Evolutionary conservation across 192 early-diverging fungal species (phyloP), one percentile per base, ranked within the genome.

Genomic region (Dimargaris cristalligena): DNA sequence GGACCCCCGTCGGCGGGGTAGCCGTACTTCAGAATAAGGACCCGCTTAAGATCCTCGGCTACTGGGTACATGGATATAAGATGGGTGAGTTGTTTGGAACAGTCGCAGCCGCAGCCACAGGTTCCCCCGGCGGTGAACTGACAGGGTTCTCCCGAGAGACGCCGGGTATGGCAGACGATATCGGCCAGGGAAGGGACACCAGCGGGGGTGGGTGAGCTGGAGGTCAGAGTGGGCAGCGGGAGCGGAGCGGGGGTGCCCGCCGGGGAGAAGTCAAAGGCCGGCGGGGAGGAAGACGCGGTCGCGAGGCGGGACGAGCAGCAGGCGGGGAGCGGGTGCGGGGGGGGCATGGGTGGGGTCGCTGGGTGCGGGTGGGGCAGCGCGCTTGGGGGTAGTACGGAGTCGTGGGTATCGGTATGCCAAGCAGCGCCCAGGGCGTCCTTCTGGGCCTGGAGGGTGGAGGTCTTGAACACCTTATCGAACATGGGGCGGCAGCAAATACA

Each of bases 21-120:
- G 18, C 31, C 31, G 31, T 33, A 56, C 34, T 56, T 34, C 1
- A 13, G 13, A 20, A 34, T 56, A 16, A 56, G 18, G 20, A 33
- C 32, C 16, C 34, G 54, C 29, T 56, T 29, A 28, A 56, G 32
- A 33, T 56, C 54, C 6, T 56, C 54, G 16, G 54, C 31, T 28
- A 22, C 20, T 20, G 54, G 54, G 34, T 56, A 56, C 34, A 13
- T 29, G 1, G 14, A 2, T 29, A 71, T 59, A 22, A 74, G 65
- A 38, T 67, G 62, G 51, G 66, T 63, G 23, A 74, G 67, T 41
- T 65, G 58, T 30, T 60, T 41, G 44, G 63, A 51, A 52, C 73
- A 74, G 51, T 71, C 65, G 60, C 73, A 74, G 13, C 73, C 73
- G 41, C 73, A 74, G 13, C 54, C 58, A 58, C 73, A 74, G 49